Base-by-base conservation (phyloP, 2,329 filamentous ascomycete genomes). In the Cladosporium sp. region DNA sequence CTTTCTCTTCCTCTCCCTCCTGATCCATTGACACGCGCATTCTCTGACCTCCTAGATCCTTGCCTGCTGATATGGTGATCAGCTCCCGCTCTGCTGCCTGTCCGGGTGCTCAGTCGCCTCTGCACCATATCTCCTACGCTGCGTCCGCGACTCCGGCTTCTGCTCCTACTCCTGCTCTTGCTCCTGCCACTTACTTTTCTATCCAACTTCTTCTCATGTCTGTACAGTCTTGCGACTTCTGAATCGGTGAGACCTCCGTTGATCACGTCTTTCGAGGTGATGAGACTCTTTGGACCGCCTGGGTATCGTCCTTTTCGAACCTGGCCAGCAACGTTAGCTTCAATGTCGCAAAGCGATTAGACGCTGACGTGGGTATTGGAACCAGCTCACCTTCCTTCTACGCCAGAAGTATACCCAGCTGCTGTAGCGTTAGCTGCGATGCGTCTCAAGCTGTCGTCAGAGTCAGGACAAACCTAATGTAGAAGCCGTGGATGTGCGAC, bases 401-500 rank as follows among this genome's bases (percentile, higher is more conserved):
- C 79, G 72, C 50, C 76, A 74, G 68, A 79, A 80, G 67, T 79
- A 81, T 0, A 74, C 75, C 65, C 75, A 75, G 33, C 71, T 75
- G 60, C 8, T 33, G 14, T 55, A 33, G 18, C 2, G 28, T 55
- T 31, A 55, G 52, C 28, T 10, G 33, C 2, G n/a, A 10, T 33
- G 10, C 28, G 5, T 23, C 28, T 31, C 7, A 21, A n/a, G 31
- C 28, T 33, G 2, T 31, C 21, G n/a, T 33, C 26, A 6, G 21
- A 12, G 10, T 10, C 40, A 16, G 33, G 28, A 55, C 52, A 33
- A 33, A 55, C 52, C 52, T 55, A n/a, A 80, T 74, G 68, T 80
- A 80, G 69, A 80, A 80, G 49, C 76, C 78, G 66, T 81, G 79
- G 5, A 80, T 69, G 64, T 80, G 78, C 4, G 72, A 74, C 2